These are phyloP conservation scores for Cytospora chrysosperma DNA, from an alignment of 2,329 filamentous ascomycete species.

Conservation along the genomic window DNA sequence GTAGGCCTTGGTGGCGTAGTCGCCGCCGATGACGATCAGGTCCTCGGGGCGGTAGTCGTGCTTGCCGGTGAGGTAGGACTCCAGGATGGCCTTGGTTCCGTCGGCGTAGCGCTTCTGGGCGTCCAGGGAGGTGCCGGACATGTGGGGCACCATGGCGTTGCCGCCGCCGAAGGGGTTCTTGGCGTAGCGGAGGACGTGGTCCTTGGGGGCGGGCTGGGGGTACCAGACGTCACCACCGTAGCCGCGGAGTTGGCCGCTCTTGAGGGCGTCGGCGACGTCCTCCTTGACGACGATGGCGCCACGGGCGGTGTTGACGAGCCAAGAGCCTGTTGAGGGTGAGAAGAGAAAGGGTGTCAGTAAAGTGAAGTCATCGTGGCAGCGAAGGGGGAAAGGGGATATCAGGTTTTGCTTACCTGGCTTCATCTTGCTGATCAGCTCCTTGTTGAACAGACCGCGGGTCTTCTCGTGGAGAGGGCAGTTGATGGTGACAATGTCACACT, in stretches of 20 bases:
- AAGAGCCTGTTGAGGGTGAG: conserved; percentile 62
- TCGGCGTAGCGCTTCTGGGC: conserved; percentile 90
- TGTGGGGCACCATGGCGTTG: conserved; percentile 98
- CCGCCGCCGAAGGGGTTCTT: conserved; percentile 95
- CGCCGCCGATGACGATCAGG: conserved; percentile 83
- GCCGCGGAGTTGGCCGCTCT: conserved; percentile 84
- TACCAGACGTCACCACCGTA: conserved; percentile 94
- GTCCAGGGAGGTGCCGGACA: conserved; percentile 98
- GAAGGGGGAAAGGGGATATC: no score
- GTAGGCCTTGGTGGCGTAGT: conserved; percentile 86
- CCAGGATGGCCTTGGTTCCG: conserved; percentile 84
- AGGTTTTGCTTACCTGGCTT: conserved; percentile 81
- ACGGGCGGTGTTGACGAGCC: conserved; percentile 98
- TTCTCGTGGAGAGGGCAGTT: conserved; percentile 99
- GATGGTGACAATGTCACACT: conserved; percentile 98
- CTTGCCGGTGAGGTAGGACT: conserved; percentile 85
- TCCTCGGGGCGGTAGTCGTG: conserved; percentile 89
- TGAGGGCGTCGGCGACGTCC: conserved; percentile 91
- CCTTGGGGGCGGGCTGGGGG: conserved; percentile 92
- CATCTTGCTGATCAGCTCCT: conserved; percentile 98
- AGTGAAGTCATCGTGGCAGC: no score
- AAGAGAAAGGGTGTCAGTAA: background rate
- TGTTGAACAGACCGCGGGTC: conserved; percentile 95
- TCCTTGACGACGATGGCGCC: conserved; percentile 99
- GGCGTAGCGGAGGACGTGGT: conserved; percentile 89